phyloP scores from a whole-genome alignment of 768 basidiomycete species.

The Suillus luteus region DNA sequence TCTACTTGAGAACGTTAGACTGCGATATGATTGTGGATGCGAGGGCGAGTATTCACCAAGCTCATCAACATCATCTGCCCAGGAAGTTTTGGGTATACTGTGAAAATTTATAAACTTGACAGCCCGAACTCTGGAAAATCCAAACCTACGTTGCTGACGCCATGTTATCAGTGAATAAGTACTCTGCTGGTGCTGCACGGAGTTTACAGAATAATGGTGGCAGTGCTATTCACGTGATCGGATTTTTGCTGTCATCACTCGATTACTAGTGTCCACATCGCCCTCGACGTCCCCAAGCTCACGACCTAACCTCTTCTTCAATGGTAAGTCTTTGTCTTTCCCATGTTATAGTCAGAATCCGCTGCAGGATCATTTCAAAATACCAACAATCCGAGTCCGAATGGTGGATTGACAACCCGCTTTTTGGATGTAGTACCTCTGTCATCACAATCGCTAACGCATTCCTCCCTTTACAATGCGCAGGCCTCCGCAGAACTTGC shows the following conservation, averaged over 20 bases:
- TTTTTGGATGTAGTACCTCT: constrained; percentile 15
- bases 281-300: constrained; percentile 18
- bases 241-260: background rate
- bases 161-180: constrained; percentile 7
- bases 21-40: constrained; percentile 7
- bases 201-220: constrained; percentile 2
- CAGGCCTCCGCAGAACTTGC: constrained; percentile 78
- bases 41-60: constrained; percentile 45
- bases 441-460: constrained; percentile 19
- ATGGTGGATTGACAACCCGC: constrained; percentile 23
- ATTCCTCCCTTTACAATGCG: background rate
- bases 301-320: constrained; percentile 16
- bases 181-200: background rate
- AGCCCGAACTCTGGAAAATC: background rate
- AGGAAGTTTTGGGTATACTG: constrained; percentile 61
- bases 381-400: background rate
- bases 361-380: background rate
- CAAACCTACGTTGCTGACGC: constrained; percentile 5
- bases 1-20: constrained; percentile 31
- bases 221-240: background rate
- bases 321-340: constrained; percentile 27
- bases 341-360: background rate
- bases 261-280: constrained; percentile 15
- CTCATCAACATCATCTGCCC: constrained; percentile 88
- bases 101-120: background rate